Evolutionary conservation across 192 early-diverging fungal species (phyloP).

Genomic region (Glomus cerebriforme): DNA sequence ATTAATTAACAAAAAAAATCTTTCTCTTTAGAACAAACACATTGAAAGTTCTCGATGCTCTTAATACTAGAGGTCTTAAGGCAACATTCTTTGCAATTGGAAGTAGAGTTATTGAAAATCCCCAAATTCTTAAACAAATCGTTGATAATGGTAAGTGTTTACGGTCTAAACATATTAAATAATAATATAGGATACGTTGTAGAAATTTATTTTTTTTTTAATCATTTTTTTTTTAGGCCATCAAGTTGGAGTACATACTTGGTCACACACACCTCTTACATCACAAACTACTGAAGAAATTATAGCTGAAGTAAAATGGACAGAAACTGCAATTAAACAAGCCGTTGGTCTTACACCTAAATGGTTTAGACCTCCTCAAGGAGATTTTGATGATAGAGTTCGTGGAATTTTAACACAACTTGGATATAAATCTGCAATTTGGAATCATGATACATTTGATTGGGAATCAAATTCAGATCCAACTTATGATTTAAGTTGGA

Average conservation of each 20-base stretch:
- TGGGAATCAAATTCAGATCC: not conserved
- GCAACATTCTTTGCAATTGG: conserved; percentile 55
- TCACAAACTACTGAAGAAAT: conserved; percentile 62
- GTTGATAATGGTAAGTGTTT: conserved; percentile 23
- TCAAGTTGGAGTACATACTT: conserved; percentile 61
- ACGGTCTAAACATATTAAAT: not conserved
- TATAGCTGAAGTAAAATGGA: conserved; percentile 64
- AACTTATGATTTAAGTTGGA: conserved; percentile 1
- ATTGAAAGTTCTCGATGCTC: conserved; percentile 44
- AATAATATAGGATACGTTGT: no score
- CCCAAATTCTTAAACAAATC: conserved; percentile 42
- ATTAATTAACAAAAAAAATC: not conserved
- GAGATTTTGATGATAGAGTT: conserved; percentile 74
- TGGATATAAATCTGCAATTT: conserved; percentile 47
- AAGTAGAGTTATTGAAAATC: conserved; percentile 41
- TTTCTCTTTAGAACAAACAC: conserved; percentile 9
- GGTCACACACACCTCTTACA: conserved; percentile 59
- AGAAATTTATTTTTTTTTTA: no score
- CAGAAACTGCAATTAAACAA: conserved; percentile 51
- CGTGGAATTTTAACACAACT: conserved; percentile 60
- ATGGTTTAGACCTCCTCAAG: conserved; percentile 57
- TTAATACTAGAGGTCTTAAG: conserved; percentile 39
- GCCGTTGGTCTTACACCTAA: conserved; percentile 49
- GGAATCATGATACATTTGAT: conserved; percentile 35
- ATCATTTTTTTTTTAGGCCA: conserved; percentile 23